Evolutionary conservation across 2,329 filamentous ascomycete genomes (phyloP), one percentile per base, ranked within the genome.

Genomic region (Ophiosphaerella korrae): DNA sequence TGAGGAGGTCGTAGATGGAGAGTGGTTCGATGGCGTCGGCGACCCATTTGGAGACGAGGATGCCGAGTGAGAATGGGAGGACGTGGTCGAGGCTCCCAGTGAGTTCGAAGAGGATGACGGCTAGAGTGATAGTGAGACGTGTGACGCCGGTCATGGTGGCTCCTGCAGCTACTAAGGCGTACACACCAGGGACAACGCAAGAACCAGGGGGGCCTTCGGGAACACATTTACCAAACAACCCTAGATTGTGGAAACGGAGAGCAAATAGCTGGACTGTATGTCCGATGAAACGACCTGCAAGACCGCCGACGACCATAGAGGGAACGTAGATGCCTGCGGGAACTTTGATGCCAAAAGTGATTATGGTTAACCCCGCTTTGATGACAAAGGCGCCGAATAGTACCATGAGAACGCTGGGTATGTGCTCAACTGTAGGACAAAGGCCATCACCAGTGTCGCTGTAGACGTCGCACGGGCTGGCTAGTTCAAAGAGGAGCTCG

Each of bases 81-180:
- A 99, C 94, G 65, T 97, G 95, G 71, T 97, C 90, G 42, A 97
- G 80, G 70, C 91, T 96, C 48, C 94, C 94, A 0, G 94, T 99
- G 32, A 99, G 80, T 73, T 99, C 94, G 63, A 99, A 97, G 1
- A 97, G 79, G 53, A 99, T 97, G 66, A 97, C 92, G 0, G 92
- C 92, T 7, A 99, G 80, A 0, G 94, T 97, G 18, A 99, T 90
- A 0, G 92, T 96, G 1, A 99, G 77, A 42, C 94, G 84, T 1
- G 94, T 99, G 2, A 97, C 94, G 42, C 94, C 94, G 61, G 93
- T 97, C 94, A 99, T 97, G 29, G 93, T 97, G 1, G 94, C 92
- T 13, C 94, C 94, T 37, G 94, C 94, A 13, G 92, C 93, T 50
- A 97, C 91, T 52, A 99, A 82, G 1, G 92, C 94, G 70, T 99